Evolutionary conservation across 306 rosid genomes (phyloP).

Genomic region (Glycine soja): DNA sequence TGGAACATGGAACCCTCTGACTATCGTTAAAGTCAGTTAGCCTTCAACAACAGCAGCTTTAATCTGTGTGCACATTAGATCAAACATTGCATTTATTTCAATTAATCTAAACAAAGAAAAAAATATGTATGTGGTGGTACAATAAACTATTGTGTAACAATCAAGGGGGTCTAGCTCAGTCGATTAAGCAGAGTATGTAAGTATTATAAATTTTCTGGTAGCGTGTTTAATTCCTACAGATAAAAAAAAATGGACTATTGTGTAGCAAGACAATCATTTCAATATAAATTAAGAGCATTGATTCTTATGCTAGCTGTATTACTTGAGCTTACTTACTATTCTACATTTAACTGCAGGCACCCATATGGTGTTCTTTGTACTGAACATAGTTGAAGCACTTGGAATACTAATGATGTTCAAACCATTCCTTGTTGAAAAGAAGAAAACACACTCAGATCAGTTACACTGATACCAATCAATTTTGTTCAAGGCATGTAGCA

Average conservation of each 20-base stretch:
- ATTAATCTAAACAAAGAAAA: background rate
- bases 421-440: constrained; percentile 52
- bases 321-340: constrained; percentile 1
- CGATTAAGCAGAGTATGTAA: too few relatives aligned
- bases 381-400: constrained; percentile 50
- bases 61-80: background rate
- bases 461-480: constrained; percentile 39
- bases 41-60: background rate
- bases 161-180: too few relatives aligned
- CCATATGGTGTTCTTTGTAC: constrained; percentile 48
- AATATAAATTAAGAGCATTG: too few relatives aligned
- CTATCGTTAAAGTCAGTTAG: background rate
- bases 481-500: constrained; percentile 18
- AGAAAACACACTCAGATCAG: constrained; percentile 21
- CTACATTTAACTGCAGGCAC: constrained; percentile 49
- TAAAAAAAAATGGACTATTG: too few relatives aligned
- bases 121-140: too few relatives aligned
- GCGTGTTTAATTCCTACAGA: too few relatives aligned
- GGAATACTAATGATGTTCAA: constrained; percentile 59
- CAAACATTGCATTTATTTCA: background rate
- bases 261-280: too few relatives aligned
- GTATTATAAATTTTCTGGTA: too few relatives aligned
- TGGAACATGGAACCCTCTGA: background rate
- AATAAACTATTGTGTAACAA: too few relatives aligned
- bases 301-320: background rate